Base-by-base conservation (phyloP, 768 basidiomycete species). In the Pulveroboletus sp. region DNA sequence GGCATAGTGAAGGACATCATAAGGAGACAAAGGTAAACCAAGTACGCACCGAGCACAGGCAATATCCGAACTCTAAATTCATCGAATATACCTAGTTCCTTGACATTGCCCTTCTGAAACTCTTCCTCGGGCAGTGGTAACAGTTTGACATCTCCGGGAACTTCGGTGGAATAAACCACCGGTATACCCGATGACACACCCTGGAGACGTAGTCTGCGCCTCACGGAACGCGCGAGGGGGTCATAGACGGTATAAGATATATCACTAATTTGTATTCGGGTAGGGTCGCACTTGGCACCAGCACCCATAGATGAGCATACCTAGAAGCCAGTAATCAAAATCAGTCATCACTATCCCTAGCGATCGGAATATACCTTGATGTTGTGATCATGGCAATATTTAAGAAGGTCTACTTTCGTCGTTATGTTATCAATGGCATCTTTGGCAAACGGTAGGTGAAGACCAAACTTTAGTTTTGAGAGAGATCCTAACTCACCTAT, bases 231-330 rank as follows among this genome's bases (percentile, higher is more conserved):
- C 21, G 96, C 96, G 15, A 99, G 80, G 5, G 94, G 93, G 67
- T 98, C 96, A 61, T 98, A 95, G 36, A 90, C 78, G 0, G 96
- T 97, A 50, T 76, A 74, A 3, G 93, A 93, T 58, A 98, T 92
- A 69, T 98, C 95, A 55, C 85, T 86, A 49, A 98, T 96, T 68
- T 98, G 94, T 24, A 99, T 81, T 36, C 93, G 82, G 1, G 93
- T 95, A 0, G 96, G 94, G 67, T 99, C 96, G 59, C 79, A 80
- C 71, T 98, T 99, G 13, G 93, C 88, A 11, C 93, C 85, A 4
- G 94, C 90, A 27, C 96, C 96, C 93, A 99, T 96, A 24, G 93
- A 93, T 0, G 94, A 92, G 69, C 98, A 96, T 15, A 94, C 86
- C 86, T 89, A 55, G 11, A 47, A 39, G 24, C 21, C 24, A 32